Evolutionary conservation across 1,284 basidiomycete species (phyloP).

Genomic region (Exsudoporus floridanus): DNA sequence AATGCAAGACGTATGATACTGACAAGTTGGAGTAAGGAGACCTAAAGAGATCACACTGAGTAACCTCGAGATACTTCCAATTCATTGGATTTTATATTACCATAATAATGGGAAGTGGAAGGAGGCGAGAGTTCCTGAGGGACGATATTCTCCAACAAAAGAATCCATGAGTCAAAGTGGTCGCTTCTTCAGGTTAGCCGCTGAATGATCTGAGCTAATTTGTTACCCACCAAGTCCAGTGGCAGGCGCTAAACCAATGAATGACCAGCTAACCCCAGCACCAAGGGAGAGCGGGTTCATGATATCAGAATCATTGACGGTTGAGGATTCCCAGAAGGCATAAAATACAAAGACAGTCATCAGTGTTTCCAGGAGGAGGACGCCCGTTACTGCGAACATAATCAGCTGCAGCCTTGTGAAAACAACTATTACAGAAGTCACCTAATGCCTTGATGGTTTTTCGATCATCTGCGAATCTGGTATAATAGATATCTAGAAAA

Average conservation of each 20-base stretch:
- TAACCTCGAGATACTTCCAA: not conserved
- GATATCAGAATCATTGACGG: not conserved
- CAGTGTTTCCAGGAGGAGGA: conserved; percentile 18
- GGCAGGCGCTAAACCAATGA: not conserved
- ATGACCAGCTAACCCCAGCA: not conserved
- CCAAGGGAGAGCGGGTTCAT: not conserved
- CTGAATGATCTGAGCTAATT: not conserved
- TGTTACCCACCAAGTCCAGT: conserved; percentile 20
- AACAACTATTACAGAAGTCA: not conserved
- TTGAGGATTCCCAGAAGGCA: conserved; percentile 9
- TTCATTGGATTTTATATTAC: no score
- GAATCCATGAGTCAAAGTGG: conserved; percentile 21
- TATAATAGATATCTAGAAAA: conserved; percentile 12
- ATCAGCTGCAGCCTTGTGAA: not conserved
- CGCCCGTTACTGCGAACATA: conserved; percentile 4
- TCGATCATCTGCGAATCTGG: conserved; percentile 9
- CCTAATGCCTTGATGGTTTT: conserved; percentile 8
- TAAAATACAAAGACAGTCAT: conserved; percentile 16
- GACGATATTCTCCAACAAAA: conserved; percentile 27
- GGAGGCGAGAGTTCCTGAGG: no score
- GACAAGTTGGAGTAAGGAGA: conserved; percentile 18
- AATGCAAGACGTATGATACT: conserved; percentile 8
- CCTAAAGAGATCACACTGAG: not conserved
- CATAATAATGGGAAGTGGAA: conserved; percentile 20
- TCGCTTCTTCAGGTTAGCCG: conserved; percentile 12